These are phyloP conservation scores for Dothiorella sarmentorum DNA, from an alignment of 2,329 filamentous ascomycete species.

Conservation along the genomic window DNA sequence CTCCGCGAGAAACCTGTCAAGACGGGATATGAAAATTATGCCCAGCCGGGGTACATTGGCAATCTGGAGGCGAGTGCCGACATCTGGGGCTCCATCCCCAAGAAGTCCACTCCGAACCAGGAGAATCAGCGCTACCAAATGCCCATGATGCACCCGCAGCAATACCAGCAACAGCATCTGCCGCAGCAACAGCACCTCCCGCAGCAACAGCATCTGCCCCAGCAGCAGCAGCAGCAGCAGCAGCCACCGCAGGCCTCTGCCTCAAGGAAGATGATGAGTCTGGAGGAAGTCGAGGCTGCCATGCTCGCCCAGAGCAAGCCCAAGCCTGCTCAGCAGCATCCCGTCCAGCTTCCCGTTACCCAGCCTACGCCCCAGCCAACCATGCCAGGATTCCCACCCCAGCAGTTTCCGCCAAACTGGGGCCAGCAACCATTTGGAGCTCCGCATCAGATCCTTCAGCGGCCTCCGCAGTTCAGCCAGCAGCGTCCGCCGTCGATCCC, in stretches of 20 bases:
- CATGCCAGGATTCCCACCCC: conserved; percentile 21
- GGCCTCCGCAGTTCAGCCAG: conserved; percentile 42
- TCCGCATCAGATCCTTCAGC: conserved; percentile 47
- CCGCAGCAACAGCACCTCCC: neutral
- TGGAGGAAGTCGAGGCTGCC: conserved; percentile 94
- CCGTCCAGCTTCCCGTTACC: conserved; percentile 26
- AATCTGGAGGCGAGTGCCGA: conserved; percentile 90
- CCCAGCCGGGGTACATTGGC: conserved; percentile 76
- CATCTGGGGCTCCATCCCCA: conserved; percentile 81
- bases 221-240: conserved; percentile 22
- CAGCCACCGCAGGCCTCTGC: conserved; percentile 30
- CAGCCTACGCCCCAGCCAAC: conserved; percentile 18
- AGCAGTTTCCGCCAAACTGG: conserved; percentile 21
- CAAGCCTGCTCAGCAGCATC: conserved; percentile 40
- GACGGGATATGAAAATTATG: conserved; percentile 89
- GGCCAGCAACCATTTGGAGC: conserved; percentile 30
- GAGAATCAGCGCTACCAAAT: conserved; percentile 26
- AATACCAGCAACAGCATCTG: conserved; percentile 1
- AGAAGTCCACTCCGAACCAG: conserved; percentile 43
- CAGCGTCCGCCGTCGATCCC: conserved; percentile 39
- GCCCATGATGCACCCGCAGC: neutral
- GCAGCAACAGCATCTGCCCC: conserved; percentile 23
- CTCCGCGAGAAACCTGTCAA: conserved; percentile 60
- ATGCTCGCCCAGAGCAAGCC: conserved; percentile 71
- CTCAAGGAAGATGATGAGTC: conserved; percentile 78